Conservation (phyloP, 2,329 filamentous ascomycete species). For the Didymella lethalis region DNA sequence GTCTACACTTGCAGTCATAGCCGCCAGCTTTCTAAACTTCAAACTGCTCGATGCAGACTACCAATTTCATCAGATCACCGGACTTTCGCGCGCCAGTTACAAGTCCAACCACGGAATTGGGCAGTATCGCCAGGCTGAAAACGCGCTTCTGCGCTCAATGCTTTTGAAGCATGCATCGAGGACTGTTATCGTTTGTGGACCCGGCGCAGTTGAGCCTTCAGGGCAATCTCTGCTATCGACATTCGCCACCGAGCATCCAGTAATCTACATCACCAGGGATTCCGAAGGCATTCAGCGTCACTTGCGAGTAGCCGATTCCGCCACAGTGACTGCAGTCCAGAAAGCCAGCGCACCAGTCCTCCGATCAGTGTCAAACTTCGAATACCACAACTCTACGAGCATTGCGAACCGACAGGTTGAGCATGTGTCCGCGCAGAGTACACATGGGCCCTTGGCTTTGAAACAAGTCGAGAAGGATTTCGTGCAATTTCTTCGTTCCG, state of each 20-base stretch:
- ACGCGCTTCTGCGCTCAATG: conserved; percentile 2
- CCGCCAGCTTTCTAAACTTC: conserved; percentile 1
- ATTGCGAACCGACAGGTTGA: neutral
- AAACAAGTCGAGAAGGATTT: conserved; percentile 1
- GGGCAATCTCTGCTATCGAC: neutral
- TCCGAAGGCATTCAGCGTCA: neutral
- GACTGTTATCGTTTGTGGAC: conserved; percentile 9
- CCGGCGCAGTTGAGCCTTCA: conserved; percentile 6
- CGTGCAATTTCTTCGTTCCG: neutral
- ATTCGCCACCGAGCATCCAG: neutral
- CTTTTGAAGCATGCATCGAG: neutral
- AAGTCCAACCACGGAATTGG: neutral
- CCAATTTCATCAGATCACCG: conserved; percentile 4
- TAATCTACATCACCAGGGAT: conserved; percentile 4
- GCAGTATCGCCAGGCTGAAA: neutral
- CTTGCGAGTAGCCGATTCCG: neutral
- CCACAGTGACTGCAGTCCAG: neutral
- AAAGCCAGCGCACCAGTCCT: conserved; percentile 1
- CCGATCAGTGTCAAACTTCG: conserved; percentile 6
- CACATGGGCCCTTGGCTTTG: neutral
- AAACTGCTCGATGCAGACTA: conserved; percentile 6
- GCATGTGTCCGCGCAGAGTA: neutral
- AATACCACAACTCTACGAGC: neutral
- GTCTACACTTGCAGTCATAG: conserved; percentile 7
- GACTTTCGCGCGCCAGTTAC: conserved; percentile 2